Conservation (phyloP, 768 basidiomycete genomes). For the Psilocybe tampanensis region DNA sequence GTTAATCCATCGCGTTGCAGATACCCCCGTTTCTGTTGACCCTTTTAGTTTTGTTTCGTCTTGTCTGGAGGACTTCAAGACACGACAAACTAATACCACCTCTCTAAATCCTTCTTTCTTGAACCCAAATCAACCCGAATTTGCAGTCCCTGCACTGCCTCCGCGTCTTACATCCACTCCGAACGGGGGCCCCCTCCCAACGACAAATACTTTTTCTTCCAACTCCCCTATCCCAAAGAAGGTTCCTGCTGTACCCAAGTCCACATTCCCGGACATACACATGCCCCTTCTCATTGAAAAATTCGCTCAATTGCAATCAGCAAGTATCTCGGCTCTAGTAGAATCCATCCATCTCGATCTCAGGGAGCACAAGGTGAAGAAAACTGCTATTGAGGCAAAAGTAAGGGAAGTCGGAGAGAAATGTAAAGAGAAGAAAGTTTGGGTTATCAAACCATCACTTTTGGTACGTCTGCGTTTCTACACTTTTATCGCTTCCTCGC, state of each 20-base stretch:
- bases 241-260: slow-evolving; percentile 45
- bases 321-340: slow-evolving; percentile 66
- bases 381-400: slow-evolving; percentile 83
- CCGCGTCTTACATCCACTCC: slow-evolving; percentile 28
- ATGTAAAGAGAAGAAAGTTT: slow-evolving; percentile 70
- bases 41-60: slow-evolving; percentile 76
- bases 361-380: slow-evolving; percentile 72
- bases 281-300: slow-evolving; percentile 62
- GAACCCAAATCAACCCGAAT: slow-evolving; percentile 29
- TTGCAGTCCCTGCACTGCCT: slow-evolving; percentile 52
- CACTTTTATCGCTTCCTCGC: not conserved
- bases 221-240: slow-evolving; percentile 28
- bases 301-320: slow-evolving; percentile 60
- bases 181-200: slow-evolving; percentile 1
- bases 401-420: slow-evolving; percentile 77
- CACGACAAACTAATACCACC: slow-evolving; percentile 20
- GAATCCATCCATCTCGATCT: slow-evolving; percentile 76
- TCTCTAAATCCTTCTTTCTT: slow-evolving; percentile 4
- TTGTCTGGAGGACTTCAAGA: slow-evolving; percentile 39
- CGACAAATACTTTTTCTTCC: slow-evolving; percentile 9
- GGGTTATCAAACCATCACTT: slow-evolving; percentile 61
- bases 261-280: slow-evolving; percentile 69
- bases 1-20: slow-evolving; percentile 37
- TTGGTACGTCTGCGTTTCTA: slow-evolving; percentile 15
- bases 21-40: slow-evolving; percentile 71